Evolutionary conservation across 1,284 basidiomycete species (phyloP), one percentile per base, ranked within the genome.

Genomic region (Naganishia sp.): DNA sequence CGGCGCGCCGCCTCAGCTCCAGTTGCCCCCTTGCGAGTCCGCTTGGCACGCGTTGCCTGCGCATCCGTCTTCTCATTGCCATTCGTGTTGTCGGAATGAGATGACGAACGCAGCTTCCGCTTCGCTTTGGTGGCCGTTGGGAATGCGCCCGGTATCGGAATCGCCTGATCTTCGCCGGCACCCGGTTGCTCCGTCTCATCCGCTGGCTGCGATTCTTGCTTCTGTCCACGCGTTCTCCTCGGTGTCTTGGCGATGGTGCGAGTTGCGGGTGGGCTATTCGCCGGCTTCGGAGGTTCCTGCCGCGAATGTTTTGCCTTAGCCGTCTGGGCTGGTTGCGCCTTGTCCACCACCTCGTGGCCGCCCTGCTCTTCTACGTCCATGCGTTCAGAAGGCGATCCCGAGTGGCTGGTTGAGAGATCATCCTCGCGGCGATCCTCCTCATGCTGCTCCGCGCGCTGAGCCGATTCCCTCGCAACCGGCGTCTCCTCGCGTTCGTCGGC

Each of bases 101-200:
- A 49, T 23, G 53, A 57, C 31, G 50, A 50, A 6, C 46, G 63
- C 21, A 49, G n/a, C 45, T 56, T 65, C 6, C 50, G 63, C 11
- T 55, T 55, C 28, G 25, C 25, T 21, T 39, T 49, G 10, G 32
- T 39, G 18, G 54, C 28, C n/a, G 63, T 42, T 10, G 52, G 52
- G 31, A 57, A 57, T 2, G 54, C 63, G 35, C 63, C 61, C 7
- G 61, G 61, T 21, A 63, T 53, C 18, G 39, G 15, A 6, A 62
- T 41, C 13, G 49, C 17, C 13, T 61, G 45, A 23, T 61, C 58
- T 2, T 61, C 47, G 3, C 50, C 31, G 6, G 49, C 32, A 11
- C n/a, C 58, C 5, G 43, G 31, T 32, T 23, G 39, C n/a, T 28
- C 21, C 60, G 25, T 25, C 28, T 23, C 49, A 13, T 17, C 23